Conservation (phyloP, 352 stramenopile genomes). For the Globisporangium uncinulatum region DNA sequence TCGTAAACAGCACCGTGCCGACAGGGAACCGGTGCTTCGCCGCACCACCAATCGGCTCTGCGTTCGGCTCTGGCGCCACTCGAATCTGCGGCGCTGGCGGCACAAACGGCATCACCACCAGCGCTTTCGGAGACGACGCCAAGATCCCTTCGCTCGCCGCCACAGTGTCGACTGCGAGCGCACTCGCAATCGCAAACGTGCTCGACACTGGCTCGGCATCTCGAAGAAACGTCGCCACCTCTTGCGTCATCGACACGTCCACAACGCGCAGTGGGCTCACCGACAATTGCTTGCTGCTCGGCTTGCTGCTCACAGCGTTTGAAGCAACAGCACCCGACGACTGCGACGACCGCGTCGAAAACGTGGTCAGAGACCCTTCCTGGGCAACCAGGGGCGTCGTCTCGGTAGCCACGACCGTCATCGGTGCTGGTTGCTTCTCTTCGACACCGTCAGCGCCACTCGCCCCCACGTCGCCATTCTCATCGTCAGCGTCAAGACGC, state of each 20-base stretch:
- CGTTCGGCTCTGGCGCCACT: not conserved
- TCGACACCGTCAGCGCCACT: not conserved
- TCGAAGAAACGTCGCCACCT: slow-evolving; percentile 9
- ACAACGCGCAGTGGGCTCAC: slow-evolving; percentile 6
- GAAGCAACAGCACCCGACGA: not conserved
- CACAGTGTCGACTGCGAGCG: slow-evolving; percentile 1
- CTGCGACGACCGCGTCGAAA: slow-evolving; percentile 3
- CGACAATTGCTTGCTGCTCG: not conserved
- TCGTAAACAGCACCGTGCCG: slow-evolving; percentile 32
- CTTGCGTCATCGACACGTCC: slow-evolving; percentile 5
- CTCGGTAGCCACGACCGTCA: not conserved
- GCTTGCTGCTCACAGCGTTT: not conserved
- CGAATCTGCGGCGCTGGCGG: not conserved
- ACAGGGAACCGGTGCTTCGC: slow-evolving; percentile 25
- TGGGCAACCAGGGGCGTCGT: not conserved
- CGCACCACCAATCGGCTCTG: not conserved
- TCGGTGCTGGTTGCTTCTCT: not conserved
- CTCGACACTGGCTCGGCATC: slow-evolving; percentile 2
- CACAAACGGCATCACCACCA: not conserved
- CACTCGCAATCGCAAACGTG: not conserved
- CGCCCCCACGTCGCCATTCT: not conserved
- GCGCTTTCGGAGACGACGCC: slow-evolving; percentile 1
- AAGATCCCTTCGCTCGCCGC: not conserved
- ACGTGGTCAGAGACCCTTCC: not conserved
- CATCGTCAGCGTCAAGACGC: not conserved